Evolutionary conservation across 805 yeast genomes (phyloP).

Genomic region (Metschnikowia colocasiae): DNA sequence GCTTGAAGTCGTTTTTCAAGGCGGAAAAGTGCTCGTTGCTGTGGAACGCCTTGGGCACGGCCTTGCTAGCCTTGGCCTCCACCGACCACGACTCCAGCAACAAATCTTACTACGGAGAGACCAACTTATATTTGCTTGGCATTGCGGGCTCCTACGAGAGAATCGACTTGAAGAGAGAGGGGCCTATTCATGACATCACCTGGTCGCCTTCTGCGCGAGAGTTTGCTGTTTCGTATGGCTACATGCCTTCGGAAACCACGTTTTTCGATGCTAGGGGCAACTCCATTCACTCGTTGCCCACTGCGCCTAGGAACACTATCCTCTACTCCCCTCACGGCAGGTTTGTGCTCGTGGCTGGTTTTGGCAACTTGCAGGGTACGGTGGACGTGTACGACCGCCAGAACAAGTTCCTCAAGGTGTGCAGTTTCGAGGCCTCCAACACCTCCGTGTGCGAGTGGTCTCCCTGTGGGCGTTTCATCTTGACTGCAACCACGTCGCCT

Average conservation of each 20-base stretch:
- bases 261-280: constrained; percentile 95
- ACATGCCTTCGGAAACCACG: constrained; percentile 94
- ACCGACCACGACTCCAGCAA: constrained; percentile 95
- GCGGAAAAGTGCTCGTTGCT: constrained; percentile 89
- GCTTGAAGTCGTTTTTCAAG: constrained; percentile 86
- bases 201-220: constrained; percentile 97
- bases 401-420: constrained; percentile 72
- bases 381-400: constrained; percentile 93
- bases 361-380: constrained; percentile 95
- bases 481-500: constrained; percentile 97
- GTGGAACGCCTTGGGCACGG: constrained; percentile 95
- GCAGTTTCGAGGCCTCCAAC: constrained; percentile 86
- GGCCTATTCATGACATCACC: constrained; percentile 95
- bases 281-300: constrained; percentile 74
- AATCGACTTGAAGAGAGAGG: constrained; percentile 83
- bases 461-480: constrained; percentile 89
- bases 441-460: constrained; percentile 98
- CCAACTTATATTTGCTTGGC: constrained; percentile 84
- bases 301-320: constrained; percentile 85
- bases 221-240: constrained; percentile 96
- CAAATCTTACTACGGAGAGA: constrained; percentile 95
- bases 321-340: constrained; percentile 92
- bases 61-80: constrained; percentile 85
- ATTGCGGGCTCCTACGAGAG: constrained; percentile 91
- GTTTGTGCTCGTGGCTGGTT: constrained; percentile 90